Evolutionary conservation across 805 yeast genomes (phyloP), one percentile per base, ranked within the genome.

Genomic region (Wickerhamiella galacta): DNA sequence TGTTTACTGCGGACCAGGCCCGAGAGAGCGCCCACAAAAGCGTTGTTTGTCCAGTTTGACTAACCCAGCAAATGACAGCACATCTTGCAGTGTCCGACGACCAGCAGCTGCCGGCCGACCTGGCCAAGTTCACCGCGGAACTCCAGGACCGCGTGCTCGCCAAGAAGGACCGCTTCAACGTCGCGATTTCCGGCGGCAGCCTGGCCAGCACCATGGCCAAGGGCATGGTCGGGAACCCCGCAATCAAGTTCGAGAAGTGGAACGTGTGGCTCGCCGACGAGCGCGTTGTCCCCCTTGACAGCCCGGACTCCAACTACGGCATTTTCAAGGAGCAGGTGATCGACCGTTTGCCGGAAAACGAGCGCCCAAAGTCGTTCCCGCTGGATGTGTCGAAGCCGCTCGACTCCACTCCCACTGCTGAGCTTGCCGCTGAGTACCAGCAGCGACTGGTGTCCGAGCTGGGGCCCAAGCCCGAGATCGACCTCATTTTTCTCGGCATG

Each of bases 101-200:
- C 6, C 52, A 49, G 12, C 72, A 68, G 23, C 76, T 80, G 20
- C 77, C 92, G 41, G 51, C 56, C 15, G 64, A 75, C 3, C 72
- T 81, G 22, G 93, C 81, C 6, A 55, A 63, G 32, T 69, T 68
- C 47, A 61, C 81, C 29, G 48, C 82, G 18, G 54, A 63, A 32
- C 52, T 64, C 33, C 95, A 83, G 56, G 61, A 76, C 43, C 55
- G 60, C 27, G 76, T 74, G 3, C 60, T 83, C 34, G 45, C 53
- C 11, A 35, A 42, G 16, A 55, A 59, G 27, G 46, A 52, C 12
- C 47, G 53, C 17, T 85, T 85, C 58, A 70, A 68, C 42, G 63
- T 85, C 39, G 95, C 94, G 9, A 66, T 85, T 30, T 75, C 90
- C 37, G 96, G 96, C 26, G 96, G 96, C 2, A 80, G 94, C 7